Base-by-base conservation (phyloP, 257 asterid genomes). In the Buddleja alternifolia region DNA sequence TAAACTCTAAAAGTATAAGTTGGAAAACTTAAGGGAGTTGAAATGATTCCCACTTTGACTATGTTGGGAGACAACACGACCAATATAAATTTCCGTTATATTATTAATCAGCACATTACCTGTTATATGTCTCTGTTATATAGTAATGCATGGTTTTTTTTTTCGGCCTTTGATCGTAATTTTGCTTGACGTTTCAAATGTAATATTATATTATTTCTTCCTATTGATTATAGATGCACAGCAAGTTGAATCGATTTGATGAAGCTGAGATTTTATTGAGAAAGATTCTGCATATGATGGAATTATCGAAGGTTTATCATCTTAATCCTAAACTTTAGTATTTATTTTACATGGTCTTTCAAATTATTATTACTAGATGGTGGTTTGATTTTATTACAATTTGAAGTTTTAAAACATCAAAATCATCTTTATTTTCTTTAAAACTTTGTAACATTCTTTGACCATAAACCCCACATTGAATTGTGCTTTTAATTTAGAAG, bases 231-330 rank as follows among this genome's bases (percentile, higher is more conserved):
- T 66, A 93, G 97, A 86, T 90, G 71, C 85, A 86, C 77, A 64
- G 74, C 50, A 90, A 76, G 84, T 82, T 90, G 73, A 79, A 77
- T 66, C 82, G 79, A 77, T 72, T 76, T 66, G 69, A 82, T 34
- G 94, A 93, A 67, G 96, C 96, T 74, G 96, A 88, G 86, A 75
- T 68, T 41, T 67, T 83, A 46, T 81, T 72, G 80, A 87, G 95
- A 70, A 90, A 84, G 88, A 81, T 86, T 80, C 78, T 93, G 73
- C 91, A 88, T 70, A 69, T 70, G 29, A 69, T 85, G 92, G 97
- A 93, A 81, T 34, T 84, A 55, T 84, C 88, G 14, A 87, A 90
- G 98, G 98, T 92, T 60, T 67, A 59, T 44, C 72, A 63, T 48
- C 67, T 54, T 60, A 63, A 21, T 55, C 34, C 25, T 70, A 24